phyloP scores from a whole-genome alignment of 768 basidiomycete species.

The Trametes gibbosa region DNA sequence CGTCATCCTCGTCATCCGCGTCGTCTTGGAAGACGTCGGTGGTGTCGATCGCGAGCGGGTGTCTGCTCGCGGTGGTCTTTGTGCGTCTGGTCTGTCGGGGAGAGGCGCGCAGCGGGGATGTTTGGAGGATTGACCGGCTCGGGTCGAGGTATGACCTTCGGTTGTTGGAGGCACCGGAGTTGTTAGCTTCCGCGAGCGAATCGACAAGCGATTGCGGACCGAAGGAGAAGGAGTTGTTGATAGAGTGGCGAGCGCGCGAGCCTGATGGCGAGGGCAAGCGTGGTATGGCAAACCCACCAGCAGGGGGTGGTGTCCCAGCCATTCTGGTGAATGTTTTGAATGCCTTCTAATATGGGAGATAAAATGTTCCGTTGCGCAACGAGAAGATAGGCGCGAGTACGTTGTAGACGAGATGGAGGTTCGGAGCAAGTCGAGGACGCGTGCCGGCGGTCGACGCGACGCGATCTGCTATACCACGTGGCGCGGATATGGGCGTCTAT shows the following conservation, averaged over 20 bases:
- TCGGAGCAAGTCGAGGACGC: not conserved
- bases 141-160: constrained; percentile 70
- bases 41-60: constrained; percentile 78
- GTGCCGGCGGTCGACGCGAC: not conserved
- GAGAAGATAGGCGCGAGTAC: not conserved
- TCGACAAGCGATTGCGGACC: constrained; percentile 75
- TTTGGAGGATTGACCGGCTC: constrained; percentile 72
- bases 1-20: constrained; percentile 47
- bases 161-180: constrained; percentile 54
- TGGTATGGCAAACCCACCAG: constrained; percentile 21
- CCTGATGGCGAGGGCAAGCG: constrained; percentile 31
- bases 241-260: constrained; percentile 61
- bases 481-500: constrained; percentile 10
- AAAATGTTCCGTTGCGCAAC: not conserved
- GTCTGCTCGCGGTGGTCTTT: constrained; percentile 50
- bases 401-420: not conserved
- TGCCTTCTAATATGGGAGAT: not conserved
- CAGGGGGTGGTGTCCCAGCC: constrained; percentile 28
- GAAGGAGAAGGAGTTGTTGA: constrained; percentile 81
- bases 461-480: constrained; percentile 15
- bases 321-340: not conserved
- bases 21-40: constrained; percentile 73
- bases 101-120: constrained; percentile 69
- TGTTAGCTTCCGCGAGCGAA: constrained; percentile 64
- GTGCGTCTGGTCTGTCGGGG: constrained; percentile 53